Conservation (phyloP, 208 protist species). For the Leishmania mexicana region DNA sequence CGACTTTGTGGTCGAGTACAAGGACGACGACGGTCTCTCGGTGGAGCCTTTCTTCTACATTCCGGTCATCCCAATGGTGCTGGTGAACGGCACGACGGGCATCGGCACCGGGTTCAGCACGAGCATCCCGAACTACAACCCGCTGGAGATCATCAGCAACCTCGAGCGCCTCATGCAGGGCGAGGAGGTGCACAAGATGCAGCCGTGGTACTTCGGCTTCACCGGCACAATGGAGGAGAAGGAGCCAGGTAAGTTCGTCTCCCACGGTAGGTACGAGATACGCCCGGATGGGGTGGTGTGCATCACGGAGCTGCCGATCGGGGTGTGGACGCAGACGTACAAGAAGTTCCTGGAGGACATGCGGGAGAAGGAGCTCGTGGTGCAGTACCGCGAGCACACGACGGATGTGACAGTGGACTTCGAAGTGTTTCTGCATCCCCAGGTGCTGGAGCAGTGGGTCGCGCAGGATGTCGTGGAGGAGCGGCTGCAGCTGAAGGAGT, state of each 20-base stretch:
- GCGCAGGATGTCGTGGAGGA: constrained; percentile 88
- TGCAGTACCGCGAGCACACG: constrained; percentile 97
- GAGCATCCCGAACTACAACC: constrained; percentile 98
- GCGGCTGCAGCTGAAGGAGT: constrained; percentile 91
- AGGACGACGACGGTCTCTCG: constrained; percentile 98
- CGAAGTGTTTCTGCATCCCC: constrained; percentile 90
- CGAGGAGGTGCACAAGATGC: constrained; percentile 78
- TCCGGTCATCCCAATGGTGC: constrained; percentile 99
- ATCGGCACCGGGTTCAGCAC: constrained; percentile 99
- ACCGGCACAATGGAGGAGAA: constrained; percentile 86
- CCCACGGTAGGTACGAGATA: constrained; percentile 63
- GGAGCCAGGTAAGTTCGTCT: constrained; percentile 84
- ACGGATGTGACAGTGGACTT: constrained; percentile 97
- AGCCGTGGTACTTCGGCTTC: constrained; percentile 99
- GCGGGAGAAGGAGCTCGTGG: constrained; percentile 85
- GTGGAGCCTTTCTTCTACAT: constrained; percentile 99
- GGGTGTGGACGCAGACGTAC: constrained; percentile 96
- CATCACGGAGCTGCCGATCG: constrained; percentile 98
- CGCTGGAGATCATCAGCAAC: constrained; percentile 96
- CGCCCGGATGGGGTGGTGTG: constrained; percentile 85
- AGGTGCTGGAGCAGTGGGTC: constrained; percentile 81
- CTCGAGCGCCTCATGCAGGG: constrained; percentile 85
- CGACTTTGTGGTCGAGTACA: constrained; percentile 97
- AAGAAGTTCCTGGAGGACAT: constrained; percentile 96
- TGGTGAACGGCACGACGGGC: constrained; percentile 99